These are phyloP conservation scores for Astrothelium subdiscretum DNA, from an alignment of 495 filamentous ascomycete species.

Conservation along the genomic window DNA sequence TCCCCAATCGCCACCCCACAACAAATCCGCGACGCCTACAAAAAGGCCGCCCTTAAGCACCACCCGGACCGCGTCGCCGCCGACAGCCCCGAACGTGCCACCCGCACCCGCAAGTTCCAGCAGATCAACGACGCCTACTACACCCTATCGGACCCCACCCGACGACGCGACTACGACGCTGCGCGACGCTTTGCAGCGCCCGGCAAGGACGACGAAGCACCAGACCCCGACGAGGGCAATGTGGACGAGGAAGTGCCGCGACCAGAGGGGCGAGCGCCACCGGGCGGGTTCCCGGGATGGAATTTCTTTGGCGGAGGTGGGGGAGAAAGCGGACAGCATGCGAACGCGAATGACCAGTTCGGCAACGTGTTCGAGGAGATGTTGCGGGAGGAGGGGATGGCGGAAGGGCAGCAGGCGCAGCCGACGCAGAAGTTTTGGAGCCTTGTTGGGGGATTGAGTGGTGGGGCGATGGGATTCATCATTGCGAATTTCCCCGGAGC, in stretches of 20 bases:
- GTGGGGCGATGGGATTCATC: slow-evolving; percentile 88
- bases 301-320: slow-evolving; percentile 45
- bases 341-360: slow-evolving; percentile 62
- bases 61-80: slow-evolving; percentile 86
- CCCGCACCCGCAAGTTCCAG: slow-evolving; percentile 83
- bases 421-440: slow-evolving; percentile 76
- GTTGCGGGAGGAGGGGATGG: slow-evolving; percentile 85
- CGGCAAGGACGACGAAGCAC: slow-evolving; percentile 21
- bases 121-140: slow-evolving; percentile 97
- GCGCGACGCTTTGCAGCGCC: slow-evolving; percentile 40
- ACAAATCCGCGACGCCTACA: slow-evolving; percentile 92
- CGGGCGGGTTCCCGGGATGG: slow-evolving; percentile 49
- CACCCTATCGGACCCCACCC: slow-evolving; percentile 67
- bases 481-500: slow-evolving; percentile 83
- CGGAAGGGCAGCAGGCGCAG: slow-evolving; percentile 39
- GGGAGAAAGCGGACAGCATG: slow-evolving; percentile 25
- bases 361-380: slow-evolving; percentile 94
- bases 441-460: slow-evolving; percentile 72
- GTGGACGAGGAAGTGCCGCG: slow-evolving; percentile 49
- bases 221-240: slow-evolving; percentile 32
- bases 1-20: slow-evolving; percentile 59
- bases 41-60: slow-evolving; percentile 81
- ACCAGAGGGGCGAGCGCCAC: slow-evolving; percentile 7
- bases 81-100: slow-evolving; percentile 72
- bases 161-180: slow-evolving; percentile 83